Conservation (phyloP, 164 flowering plant species). For the Pachysandra terminalis region DNA sequence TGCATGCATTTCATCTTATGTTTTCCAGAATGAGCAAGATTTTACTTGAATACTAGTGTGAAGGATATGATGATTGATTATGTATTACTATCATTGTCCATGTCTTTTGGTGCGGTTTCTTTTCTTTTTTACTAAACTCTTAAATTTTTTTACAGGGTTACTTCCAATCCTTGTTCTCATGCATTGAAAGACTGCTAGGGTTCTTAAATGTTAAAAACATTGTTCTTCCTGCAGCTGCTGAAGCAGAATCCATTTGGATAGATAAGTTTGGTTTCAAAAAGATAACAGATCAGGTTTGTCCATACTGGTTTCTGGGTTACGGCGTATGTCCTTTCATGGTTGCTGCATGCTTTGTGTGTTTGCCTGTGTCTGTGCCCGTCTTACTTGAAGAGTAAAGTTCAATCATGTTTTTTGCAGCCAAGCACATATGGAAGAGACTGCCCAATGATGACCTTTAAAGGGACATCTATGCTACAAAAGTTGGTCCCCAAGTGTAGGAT, state of each 20-base stretch:
- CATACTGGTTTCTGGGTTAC: neutral
- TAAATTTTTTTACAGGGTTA: conserved; percentile 23
- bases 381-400: neutral
- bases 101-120: neutral
- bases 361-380: too few species aligned
- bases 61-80: too few species aligned
- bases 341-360: too few species aligned
- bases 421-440: conserved; percentile 24
- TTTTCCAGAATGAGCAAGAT: neutral
- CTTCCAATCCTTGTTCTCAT: conserved; percentile 30
- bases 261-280: conserved; percentile 27
- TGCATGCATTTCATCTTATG: neutral
- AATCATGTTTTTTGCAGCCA: conserved; percentile 31
- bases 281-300: conserved; percentile 24
- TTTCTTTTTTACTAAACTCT: neutral
- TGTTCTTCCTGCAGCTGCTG: conserved; percentile 38
- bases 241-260: conserved; percentile 36
- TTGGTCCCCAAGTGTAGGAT: conserved; percentile 25
- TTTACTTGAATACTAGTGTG: neutral
- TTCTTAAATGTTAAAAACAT: conserved; percentile 23
- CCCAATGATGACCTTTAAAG: conserved; percentile 57
- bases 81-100: too few species aligned
- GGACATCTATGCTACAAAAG: conserved; percentile 58
- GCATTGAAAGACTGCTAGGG: conserved; percentile 31
- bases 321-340: too few species aligned